Percentiles rank a stretch among this genome's conserved stretches.
Evolutionary conservation across 106 monocot species (phyloP).

Genomic region (Amphibolis antarctica): DNA sequence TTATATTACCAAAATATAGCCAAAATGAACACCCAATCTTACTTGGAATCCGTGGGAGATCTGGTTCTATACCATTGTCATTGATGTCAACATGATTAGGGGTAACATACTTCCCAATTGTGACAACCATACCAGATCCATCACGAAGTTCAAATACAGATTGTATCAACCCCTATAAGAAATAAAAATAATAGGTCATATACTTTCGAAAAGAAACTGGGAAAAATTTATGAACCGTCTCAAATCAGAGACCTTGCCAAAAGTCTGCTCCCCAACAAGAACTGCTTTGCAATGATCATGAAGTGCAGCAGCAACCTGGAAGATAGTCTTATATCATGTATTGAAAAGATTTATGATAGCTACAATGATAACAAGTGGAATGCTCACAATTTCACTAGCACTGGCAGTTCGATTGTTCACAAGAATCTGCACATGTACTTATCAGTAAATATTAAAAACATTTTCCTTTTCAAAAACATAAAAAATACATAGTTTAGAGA

Average conservation of each 20-base stretch:
- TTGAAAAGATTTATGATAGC: neutral
- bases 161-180: constrained; percentile 80
- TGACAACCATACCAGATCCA: constrained; percentile 93
- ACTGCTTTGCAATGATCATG: constrained; percentile 94
- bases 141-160: constrained; percentile 94
- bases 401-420: constrained; percentile 94
- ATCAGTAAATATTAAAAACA: neutral
- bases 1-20: neutral
- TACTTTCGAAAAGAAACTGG: neutral
- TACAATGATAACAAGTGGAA: neutral
- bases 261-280: constrained; percentile 79
- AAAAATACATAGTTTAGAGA: neutral
- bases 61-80: constrained; percentile 86
- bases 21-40: constrained; percentile 1
- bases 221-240: neutral
- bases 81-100: constrained; percentile 73
- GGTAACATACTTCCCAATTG: constrained; percentile 89
- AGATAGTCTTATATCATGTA: neutral
- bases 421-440: constrained; percentile 41
- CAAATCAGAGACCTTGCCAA: constrained; percentile 55
- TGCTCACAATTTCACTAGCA: constrained; percentile 92
- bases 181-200: neutral
- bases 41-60: constrained; percentile 72
- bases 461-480: neutral
- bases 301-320: constrained; percentile 88